Evolutionary conservation across 1,284 basidiomycete genomes (phyloP).

Genomic region (Fistulinella cinereoalba): DNA sequence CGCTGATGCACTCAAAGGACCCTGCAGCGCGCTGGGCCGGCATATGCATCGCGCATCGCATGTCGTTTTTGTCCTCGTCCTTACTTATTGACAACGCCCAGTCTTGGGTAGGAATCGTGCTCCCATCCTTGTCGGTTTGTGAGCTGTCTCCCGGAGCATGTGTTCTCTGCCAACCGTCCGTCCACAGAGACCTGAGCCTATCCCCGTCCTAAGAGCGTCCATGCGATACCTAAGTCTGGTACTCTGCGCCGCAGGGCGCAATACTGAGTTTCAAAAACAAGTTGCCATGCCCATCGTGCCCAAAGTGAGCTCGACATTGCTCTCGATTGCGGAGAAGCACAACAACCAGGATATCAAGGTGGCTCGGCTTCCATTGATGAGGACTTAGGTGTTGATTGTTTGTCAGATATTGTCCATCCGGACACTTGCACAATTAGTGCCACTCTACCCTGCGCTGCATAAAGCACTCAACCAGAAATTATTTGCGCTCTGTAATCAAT

Average conservation of each 20-base stretch:
- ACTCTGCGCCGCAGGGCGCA: constrained; percentile 53
- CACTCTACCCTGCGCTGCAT: constrained; percentile 63
- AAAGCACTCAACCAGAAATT: constrained; percentile 51
- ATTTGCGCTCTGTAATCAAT: constrained; percentile 49
- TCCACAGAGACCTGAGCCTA: constrained; percentile 62
- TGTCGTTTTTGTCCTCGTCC: constrained; percentile 52
- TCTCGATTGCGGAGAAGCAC: constrained; percentile 53
- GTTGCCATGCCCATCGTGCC: constrained; percentile 65
- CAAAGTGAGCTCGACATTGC: constrained; percentile 61
- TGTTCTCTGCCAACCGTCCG: constrained; percentile 17
- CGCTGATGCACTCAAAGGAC: constrained; percentile 72
- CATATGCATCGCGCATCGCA: constrained; percentile 65
- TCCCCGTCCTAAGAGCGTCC: constrained; percentile 54
- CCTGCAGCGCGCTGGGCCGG: constrained; percentile 72
- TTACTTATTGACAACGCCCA: constrained; percentile 68
- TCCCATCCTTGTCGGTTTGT: constrained; percentile 69
- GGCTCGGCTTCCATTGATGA: neutral
- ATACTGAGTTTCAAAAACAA: constrained; percentile 75
- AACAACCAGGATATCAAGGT: constrained; percentile 49
- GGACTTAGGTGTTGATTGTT: constrained; percentile 8
- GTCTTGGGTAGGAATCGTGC: constrained; percentile 60
- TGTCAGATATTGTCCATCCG: constrained; percentile 50
- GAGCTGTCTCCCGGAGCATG: constrained; percentile 21
- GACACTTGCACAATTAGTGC: constrained; percentile 55
- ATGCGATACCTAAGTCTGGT: constrained; percentile 60